phyloP scores from a whole-genome alignment of 148 eudicot species.

The Fagopyrum esculentum region DNA sequence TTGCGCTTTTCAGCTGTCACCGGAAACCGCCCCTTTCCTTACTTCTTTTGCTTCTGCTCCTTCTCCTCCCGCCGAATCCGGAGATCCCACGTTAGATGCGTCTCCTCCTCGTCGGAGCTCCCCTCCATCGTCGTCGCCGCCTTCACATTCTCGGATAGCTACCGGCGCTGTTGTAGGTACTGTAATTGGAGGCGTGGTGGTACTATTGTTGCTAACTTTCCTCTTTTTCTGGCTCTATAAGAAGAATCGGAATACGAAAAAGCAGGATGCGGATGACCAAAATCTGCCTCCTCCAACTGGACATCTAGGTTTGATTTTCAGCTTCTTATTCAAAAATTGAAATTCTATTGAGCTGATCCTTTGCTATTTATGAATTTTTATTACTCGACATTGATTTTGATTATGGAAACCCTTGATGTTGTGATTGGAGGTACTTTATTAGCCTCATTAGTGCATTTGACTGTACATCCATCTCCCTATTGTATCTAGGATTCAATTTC shows the following conservation, averaged over 20 bases:
- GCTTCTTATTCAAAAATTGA: background rate
- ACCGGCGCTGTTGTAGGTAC: slow-evolving; percentile 60
- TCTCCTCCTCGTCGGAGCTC: slow-evolving; percentile 14
- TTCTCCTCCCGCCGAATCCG: slow-evolving; percentile 18
- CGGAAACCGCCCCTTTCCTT: background rate
- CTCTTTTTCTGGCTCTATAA: slow-evolving; percentile 41
- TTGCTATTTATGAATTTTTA: too few relatives aligned
- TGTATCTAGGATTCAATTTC: too few relatives aligned
- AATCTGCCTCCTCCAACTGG: slow-evolving; percentile 30
- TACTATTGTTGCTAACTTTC: slow-evolving; percentile 34
- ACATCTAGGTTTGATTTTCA: slow-evolving; percentile 30
- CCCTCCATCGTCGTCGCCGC: background rate
- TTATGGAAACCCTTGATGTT: too few relatives aligned
- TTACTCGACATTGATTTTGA: too few relatives aligned
- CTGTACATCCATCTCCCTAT: too few relatives aligned
- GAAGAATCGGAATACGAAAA: slow-evolving; percentile 46
- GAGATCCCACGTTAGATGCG: slow-evolving; percentile 7
- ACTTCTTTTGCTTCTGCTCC: background rate
- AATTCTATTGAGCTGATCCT: background rate
- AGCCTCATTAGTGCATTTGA: too few relatives aligned
- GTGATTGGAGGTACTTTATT: too few relatives aligned
- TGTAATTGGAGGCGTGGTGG: slow-evolving; percentile 50
- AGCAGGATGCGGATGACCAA: slow-evolving; percentile 24
- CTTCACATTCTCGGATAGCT: slow-evolving; percentile 30
- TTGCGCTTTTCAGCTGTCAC: background rate